Evolutionary conservation across 768 basidiomycete genomes (phyloP), one percentile per base, ranked within the genome.

Genomic region (Hypsizygus marmoreus): DNA sequence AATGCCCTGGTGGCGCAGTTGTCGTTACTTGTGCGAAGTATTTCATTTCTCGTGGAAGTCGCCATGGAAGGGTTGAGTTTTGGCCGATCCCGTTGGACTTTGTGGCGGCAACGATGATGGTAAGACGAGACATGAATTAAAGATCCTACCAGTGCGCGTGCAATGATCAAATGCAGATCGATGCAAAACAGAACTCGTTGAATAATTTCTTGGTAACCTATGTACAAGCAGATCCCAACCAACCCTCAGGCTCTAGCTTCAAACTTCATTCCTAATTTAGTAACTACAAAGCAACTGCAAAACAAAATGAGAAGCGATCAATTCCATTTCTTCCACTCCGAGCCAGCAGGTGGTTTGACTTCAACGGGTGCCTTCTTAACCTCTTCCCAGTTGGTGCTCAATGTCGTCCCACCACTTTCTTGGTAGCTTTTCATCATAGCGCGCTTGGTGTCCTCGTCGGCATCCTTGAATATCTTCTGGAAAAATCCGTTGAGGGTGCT

Each of bases 401-500:
- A 73, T 0, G 92, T 87, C 7, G 97, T 99, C 6, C 97, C 97
- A 6, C 93, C 93, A 55, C 90, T 92, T 73, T 99, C 95, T 49
- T 78, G 75, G 65, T 91, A 97, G 61, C 91, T 95, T 79, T 99
- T 99, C 84, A 97, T 84, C 94, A 99, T 99, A 3, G 97, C 97
- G 28, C 85, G 80, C 58, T 76, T 82, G 11, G 95, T 91, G 57
- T 99, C 91, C 0, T 93, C 90, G 55, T 97, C 93, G 19, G 95
- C 89, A 63, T 89, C 90, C 5, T 79, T 75, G 59, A 88, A 99
- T 51, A 99, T 81, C 71, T 91, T 88, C 61, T 90, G 88, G 81
- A 95, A 95, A 71, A 95, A 91, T 22, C 74, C 59, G 66, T 97
- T 95, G 47, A 97, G 77, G 4, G 89, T 82, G 47, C 73, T 78